Percentiles rank a stretch among this genome's conserved stretches.
These are phyloP conservation scores for Huntiella omanensis DNA, from an alignment of 2,329 filamentous ascomycete species.

Conservation along the genomic window DNA sequence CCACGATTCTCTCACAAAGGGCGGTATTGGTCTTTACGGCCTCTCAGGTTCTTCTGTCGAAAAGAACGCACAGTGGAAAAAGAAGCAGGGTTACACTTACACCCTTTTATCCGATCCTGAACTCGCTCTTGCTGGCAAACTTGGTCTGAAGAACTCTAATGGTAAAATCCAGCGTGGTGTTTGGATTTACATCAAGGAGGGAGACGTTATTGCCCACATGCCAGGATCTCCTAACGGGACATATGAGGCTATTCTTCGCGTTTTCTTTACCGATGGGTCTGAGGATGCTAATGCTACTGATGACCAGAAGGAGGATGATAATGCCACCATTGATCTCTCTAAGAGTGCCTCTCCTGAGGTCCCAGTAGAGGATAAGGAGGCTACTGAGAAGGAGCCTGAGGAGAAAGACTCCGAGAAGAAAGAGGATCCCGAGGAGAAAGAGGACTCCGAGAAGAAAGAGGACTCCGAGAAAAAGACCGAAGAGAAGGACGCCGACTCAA, in stretches of 20 bases:
- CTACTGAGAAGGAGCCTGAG: constrained; percentile 1
- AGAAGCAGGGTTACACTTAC: constrained; percentile 79
- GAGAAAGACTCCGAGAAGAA: constrained; percentile 13
- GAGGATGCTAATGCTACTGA: too few species aligned
- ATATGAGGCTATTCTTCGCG: too few species aligned
- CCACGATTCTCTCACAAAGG: constrained; percentile 54
- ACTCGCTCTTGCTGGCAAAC: constrained; percentile 57
- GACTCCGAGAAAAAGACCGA: neutral
- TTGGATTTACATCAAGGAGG: constrained; percentile 66
- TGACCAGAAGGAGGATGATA: too few species aligned
- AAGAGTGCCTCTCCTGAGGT: too few species aligned
- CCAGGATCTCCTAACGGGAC: constrained; percentile 33
- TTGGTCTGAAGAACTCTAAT: constrained; percentile 75
- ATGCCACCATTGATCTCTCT: too few species aligned
- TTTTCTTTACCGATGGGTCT: too few species aligned
- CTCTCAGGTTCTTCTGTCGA: constrained; percentile 76
- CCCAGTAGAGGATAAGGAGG: constrained; percentile 27
- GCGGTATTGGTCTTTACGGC: constrained; percentile 73
- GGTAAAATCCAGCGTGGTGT: constrained; percentile 72
- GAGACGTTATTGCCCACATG: constrained; percentile 60
- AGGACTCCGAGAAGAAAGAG: neutral
- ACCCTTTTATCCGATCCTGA: constrained; percentile 67
- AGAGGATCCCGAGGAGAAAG: constrained; percentile 12
- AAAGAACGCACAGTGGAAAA: constrained; percentile 82
- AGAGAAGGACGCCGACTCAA: neutral